Base-by-base conservation (phyloP, 148 eudicot genomes). In the Hydrangea macrophylla region DNA sequence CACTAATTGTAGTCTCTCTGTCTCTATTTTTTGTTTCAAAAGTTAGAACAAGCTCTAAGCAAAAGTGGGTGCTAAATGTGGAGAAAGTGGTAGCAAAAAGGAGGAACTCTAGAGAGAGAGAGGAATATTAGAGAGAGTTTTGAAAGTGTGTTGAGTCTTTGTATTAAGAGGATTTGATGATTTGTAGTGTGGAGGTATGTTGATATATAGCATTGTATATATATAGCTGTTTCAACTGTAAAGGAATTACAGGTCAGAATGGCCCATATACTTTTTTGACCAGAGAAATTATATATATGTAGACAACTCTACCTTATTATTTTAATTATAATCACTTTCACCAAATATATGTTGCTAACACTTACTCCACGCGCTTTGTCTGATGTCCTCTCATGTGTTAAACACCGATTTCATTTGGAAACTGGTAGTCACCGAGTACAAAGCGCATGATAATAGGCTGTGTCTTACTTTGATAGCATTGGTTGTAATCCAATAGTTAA, bases 181-280 rank as follows among this genome's bases (percentile, higher is more conserved):
- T 33, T 67, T 67, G 70, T 62, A 67, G 64, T 58, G 48, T 54
- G 39, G 57, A 57, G 60, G 22, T 32, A 67, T 53, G 72, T 13
- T 42, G 27, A 1, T 24, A 54, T 31, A 76, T 30, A 25, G 59
- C 51, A 24, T 24, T 22, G 40, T 70, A 62, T 78, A 28, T 82
- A 76, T 76, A 75, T 71, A 68, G 55, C 56, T 31, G 2, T n/a
- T 32, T 3, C 0, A 9, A 9, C 63, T 33, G 55, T 25, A 15
- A 40, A 44, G 35, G 18, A 11, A 20, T 65, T 73, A 64, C 74
- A 75, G 45, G 61, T 75, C 70, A 65, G 62, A 70, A 2, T 50
- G 36, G 42, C 27, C 35, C 64, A 50, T 24, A 31, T 18, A 37
- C 45, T 67, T 67, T 13, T 15, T 55, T 37, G 48, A 67, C 56